Evolutionary conservation across 2,329 filamentous ascomycete species (phyloP).

Genomic region (Lasiodiplodia sp.): DNA sequence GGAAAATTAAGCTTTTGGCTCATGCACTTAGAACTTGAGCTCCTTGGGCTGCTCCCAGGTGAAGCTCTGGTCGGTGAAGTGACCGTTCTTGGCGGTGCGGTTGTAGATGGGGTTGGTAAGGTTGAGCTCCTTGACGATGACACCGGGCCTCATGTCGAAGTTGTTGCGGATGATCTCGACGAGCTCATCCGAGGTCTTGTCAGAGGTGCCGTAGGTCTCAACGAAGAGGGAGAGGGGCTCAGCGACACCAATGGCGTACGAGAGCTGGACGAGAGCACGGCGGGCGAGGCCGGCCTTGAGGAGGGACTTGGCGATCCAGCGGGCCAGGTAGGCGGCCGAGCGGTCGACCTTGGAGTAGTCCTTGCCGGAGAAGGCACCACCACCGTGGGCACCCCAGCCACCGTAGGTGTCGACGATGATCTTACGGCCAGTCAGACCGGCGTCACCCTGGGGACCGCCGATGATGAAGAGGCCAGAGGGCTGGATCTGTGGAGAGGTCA

Average conservation of each 20-base stretch:
- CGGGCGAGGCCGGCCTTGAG: conserved; percentile 88
- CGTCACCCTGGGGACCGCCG: conserved; percentile 97
- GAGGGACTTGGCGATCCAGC: conserved; percentile 99
- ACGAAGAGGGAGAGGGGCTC: conserved; percentile 98
- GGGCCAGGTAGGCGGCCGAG: conserved; percentile 94
- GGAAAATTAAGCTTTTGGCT: conserved; percentile 1
- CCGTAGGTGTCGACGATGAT: conserved; percentile 99
- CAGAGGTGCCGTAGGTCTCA: conserved; percentile 94
- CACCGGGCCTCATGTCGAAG: conserved; percentile 97
- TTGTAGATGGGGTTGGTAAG: conserved; percentile 96
- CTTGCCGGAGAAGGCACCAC: conserved; percentile 99
- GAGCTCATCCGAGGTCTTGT: conserved; percentile 88
- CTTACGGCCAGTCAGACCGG: conserved; percentile 97
- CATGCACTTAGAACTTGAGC: conserved; percentile 85
- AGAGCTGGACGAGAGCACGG: conserved; percentile 95
- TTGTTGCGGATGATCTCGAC: conserved; percentile 93
- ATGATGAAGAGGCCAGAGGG: conserved; percentile 99
- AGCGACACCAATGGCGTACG: conserved; percentile 98
- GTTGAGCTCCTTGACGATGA: conserved; percentile 97
- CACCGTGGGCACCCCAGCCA: conserved; percentile 99
- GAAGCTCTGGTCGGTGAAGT: conserved; percentile 99
- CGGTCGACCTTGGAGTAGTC: conserved; percentile 99
- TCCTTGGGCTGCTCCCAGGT: conserved; percentile 98
- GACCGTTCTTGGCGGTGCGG: conserved; percentile 98
- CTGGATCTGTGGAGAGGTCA: conserved; percentile 70